phyloP scores from a whole-genome alignment of 1,139 yeast species.

The Lodderomyces jiufengensis region DNA sequence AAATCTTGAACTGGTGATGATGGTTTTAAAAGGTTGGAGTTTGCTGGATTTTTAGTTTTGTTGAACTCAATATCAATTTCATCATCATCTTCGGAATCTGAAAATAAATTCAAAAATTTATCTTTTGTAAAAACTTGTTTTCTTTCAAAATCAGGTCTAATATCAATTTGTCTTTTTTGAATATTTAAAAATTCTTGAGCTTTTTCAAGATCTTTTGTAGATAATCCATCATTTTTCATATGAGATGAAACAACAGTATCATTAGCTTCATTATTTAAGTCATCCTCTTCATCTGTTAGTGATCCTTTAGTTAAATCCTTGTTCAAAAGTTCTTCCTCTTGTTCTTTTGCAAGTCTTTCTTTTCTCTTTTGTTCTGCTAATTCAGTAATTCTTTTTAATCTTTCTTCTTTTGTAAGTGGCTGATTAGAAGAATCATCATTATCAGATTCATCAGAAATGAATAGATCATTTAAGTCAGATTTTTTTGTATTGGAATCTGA shows the following conservation, averaged over 20 bases:
- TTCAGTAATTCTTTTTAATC: slow-evolving; percentile 20
- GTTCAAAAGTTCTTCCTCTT: slow-evolving; percentile 19
- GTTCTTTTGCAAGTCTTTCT: slow-evolving; percentile 17
- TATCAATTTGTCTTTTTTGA: slow-evolving; percentile 32
- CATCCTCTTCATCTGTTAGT: slow-evolving; percentile 43
- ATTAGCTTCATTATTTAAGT: slow-evolving; percentile 23
- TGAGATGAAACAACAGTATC: slow-evolving; percentile 19
- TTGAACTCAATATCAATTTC: slow-evolving; percentile 5
- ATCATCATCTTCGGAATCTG: slow-evolving; percentile 25
- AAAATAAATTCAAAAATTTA: slow-evolving; percentile 32
- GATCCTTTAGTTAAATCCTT: slow-evolving; percentile 35
- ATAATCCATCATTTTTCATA: slow-evolving; percentile 11
- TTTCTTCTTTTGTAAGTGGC: slow-evolving; percentile 19
- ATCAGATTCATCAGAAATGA: neutral
- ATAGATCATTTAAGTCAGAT: too few relatives aligned
- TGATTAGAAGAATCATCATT: slow-evolving; percentile 11
- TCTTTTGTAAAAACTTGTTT: slow-evolving; percentile 29
- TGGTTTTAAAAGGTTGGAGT: slow-evolving; percentile 2
- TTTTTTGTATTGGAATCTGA: too few relatives aligned
- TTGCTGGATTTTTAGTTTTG: slow-evolving; percentile 1
- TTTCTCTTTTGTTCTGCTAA: slow-evolving; percentile 22
- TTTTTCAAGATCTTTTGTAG: slow-evolving; percentile 29
- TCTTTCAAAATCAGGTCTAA: slow-evolving; percentile 32
- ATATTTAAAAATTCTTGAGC: slow-evolving; percentile 35
- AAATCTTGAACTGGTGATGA: slow-evolving; percentile 11